Conservation (phyloP, 2,329 filamentous ascomycete species). For the Colletotrichum noveboracense region DNA sequence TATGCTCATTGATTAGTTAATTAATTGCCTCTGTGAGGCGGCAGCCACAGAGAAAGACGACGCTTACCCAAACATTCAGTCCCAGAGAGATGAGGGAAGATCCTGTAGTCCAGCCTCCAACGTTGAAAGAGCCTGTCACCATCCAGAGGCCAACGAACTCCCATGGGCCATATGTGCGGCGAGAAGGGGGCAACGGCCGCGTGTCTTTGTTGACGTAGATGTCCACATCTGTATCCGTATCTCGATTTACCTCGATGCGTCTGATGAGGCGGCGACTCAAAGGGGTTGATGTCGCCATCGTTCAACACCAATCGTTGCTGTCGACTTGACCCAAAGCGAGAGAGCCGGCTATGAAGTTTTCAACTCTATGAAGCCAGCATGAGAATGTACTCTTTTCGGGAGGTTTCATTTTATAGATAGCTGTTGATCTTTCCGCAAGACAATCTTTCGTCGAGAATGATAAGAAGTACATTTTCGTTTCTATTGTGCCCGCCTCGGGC, state of each 20-base stretch:
- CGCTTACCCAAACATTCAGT: slow-evolving; percentile 23
- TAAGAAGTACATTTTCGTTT: neutral
- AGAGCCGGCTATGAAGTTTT: neutral
- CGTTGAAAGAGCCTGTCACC: slow-evolving; percentile 33
- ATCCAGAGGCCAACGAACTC: slow-evolving; percentile 33
- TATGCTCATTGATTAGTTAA: neutral
- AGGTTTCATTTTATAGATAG: neutral
- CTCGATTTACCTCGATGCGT: slow-evolving; percentile 24
- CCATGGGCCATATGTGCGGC: slow-evolving; percentile 32
- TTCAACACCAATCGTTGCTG: neutral
- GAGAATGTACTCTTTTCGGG: neutral
- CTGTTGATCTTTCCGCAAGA: neutral
- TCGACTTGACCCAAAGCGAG: neutral
- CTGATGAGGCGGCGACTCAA: slow-evolving; percentile 1
- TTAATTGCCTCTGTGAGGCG: neutral
- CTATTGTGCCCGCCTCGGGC: neutral
- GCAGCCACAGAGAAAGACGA: neutral
- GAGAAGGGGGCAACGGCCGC: slow-evolving; percentile 29
- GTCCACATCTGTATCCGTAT: slow-evolving; percentile 23
- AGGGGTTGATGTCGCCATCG: neutral
- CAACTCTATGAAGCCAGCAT: neutral
- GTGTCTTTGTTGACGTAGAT: slow-evolving; percentile 31
- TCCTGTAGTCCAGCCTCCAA: slow-evolving; percentile 32
- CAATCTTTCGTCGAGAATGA: neutral
- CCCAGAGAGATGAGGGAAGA: slow-evolving; percentile 26